Evolutionary conservation across 805 yeast genomes (phyloP).

Genomic region (Cyberlindnera euphorbiiphila): DNA sequence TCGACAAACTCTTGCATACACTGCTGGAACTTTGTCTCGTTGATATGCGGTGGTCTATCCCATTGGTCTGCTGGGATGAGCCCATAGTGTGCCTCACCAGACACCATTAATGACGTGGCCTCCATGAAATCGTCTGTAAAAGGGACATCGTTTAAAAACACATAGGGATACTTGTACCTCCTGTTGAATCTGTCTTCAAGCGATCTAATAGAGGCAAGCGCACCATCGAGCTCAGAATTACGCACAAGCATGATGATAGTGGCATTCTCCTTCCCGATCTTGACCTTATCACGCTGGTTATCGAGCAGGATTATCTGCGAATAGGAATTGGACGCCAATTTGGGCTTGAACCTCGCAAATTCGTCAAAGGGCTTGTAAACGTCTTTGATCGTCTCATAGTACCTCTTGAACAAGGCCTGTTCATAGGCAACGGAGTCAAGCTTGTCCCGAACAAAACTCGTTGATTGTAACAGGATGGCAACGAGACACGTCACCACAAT

Average conservation of each 20-base stretch:
- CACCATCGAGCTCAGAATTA: constrained; percentile 73
- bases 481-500: constrained; percentile 23
- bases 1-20: constrained; percentile 41
- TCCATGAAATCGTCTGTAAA: constrained; percentile 60
- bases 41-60: constrained; percentile 72
- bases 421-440: constrained; percentile 22
- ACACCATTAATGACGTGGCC: constrained; percentile 56
- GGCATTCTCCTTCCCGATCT: constrained; percentile 68
- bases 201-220: constrained; percentile 70
- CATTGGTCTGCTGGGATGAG: constrained; percentile 66
- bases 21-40: constrained; percentile 49
- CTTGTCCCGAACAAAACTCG: constrained; percentile 21
- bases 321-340: constrained; percentile 39
- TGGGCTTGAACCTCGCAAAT: constrained; percentile 25
- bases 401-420: constrained; percentile 12
- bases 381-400: constrained; percentile 19
- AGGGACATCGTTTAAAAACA: constrained; percentile 71
- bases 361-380: constrained; percentile 24
- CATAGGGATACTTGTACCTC: constrained; percentile 70
- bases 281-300: constrained; percentile 31
- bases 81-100: constrained; percentile 65
- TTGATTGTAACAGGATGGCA: constrained; percentile 20
- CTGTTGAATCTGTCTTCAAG: constrained; percentile 71
- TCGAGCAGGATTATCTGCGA: constrained; percentile 29
- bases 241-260: constrained; percentile 84